Base-by-base conservation (phyloP, 805 yeast species). In the Zygosaccharomyces bisporus region DNA sequence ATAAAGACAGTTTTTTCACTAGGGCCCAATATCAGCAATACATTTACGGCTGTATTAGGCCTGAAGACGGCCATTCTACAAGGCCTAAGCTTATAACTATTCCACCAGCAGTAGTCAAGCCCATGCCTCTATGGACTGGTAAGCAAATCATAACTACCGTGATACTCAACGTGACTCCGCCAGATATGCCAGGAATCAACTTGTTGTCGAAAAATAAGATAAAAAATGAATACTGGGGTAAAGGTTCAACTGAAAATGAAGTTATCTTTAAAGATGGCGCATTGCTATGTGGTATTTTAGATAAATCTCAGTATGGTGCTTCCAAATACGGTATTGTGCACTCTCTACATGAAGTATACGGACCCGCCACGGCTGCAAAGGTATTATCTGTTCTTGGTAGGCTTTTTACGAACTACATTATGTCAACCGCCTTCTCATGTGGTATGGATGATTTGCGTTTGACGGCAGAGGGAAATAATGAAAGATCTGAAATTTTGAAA, bases 381-480 rank as follows among this genome's bases (percentile, higher is more conserved):
- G 77, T 93, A 4, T 72, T 93, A 39, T 84, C 95, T 39, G 95
- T 91, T n/a, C 75, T 93, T 49, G 98, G 99, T 52, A 78, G 99
- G 59, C 74, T 93, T 44, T 91, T 95, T 71, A 95, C 99, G 17
- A 88, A 86, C 66, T 93, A 88, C 67, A 89, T 84, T 60, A 90
- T 84, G 78, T 76, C 80, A 71, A 85, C 87, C 46, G 98, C 96
- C 1, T 86, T 93, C 63, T 93, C 99, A 6, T 93, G 99, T 81
- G 99, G 99, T 77, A 95, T 93, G 99, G 99, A 93, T 66, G 99
- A 93, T 72, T 75, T 93, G 66, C 80, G 95, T 64, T 76, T 95
- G 55, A 93, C 98, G 17, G 78, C 67, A 3, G 95, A 87, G 56
- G 99, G 99, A 63, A 90, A 95, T 65, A 60, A 74, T 48, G 82